Conservation (phyloP, 108 stramenopile species). For the Cyclotella baltica region DNA sequence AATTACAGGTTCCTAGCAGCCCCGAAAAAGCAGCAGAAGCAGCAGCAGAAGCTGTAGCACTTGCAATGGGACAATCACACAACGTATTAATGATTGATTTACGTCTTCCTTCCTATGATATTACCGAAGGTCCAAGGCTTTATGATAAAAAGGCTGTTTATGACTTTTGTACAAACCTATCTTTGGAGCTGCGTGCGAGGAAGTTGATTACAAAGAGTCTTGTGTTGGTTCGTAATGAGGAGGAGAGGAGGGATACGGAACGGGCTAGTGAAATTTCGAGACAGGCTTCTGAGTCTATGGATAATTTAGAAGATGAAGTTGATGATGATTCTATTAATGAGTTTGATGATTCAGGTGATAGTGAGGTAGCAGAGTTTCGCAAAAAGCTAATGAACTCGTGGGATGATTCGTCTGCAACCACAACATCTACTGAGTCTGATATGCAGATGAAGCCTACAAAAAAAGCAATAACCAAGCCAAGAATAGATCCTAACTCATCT, state of each 20-base stretch:
- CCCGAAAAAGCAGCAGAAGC: conserved; percentile 40
- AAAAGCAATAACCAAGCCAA: not conserved
- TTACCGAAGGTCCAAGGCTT: conserved; percentile 44
- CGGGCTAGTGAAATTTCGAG: conserved; percentile 1
- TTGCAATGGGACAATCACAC: conserved; percentile 28
- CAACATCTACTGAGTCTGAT: not conserved
- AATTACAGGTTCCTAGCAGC: conserved; percentile 31
- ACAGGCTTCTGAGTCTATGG: not conserved
- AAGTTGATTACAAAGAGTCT: conserved; percentile 47
- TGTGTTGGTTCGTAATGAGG: conserved; percentile 45
- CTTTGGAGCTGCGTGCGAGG: conserved; percentile 21
- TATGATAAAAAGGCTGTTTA: conserved; percentile 39
- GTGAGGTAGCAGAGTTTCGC: conserved; percentile 33
- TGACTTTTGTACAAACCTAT: conserved; percentile 33
- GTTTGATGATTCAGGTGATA: not conserved
- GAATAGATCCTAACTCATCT: conserved; percentile 16
- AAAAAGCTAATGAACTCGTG: conserved; percentile 38
- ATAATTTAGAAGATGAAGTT: not conserved
- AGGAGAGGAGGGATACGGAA: conserved; percentile 33
- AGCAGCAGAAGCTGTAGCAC: conserved; percentile 38
- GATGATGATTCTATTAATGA: conserved; percentile 11
- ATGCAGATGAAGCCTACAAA: not conserved
- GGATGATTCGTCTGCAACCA: conserved; percentile 28
- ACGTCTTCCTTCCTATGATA: conserved; percentile 51
- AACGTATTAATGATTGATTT: conserved; percentile 54